Base-by-base conservation (phyloP, 345 rosid genomes). In the Lumnitzera racemosa region DNA sequence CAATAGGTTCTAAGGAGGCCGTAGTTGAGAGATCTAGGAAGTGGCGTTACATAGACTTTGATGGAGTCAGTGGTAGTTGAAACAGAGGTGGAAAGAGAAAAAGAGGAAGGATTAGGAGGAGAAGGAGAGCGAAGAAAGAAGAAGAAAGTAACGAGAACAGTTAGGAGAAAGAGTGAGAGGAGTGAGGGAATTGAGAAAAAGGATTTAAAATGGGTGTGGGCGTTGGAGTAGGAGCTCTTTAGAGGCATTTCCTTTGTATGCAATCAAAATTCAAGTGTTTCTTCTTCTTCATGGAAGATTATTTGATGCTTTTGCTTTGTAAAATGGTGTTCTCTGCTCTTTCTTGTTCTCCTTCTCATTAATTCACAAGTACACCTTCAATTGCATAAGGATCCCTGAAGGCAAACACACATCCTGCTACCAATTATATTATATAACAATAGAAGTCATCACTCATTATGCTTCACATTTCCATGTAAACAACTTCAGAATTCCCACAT, bases 1-100 rank as follows among this genome's bases (percentile, higher is more conserved):
- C 96, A 94, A 57, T 90, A 94, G 5, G 71, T 72, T 3, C 80
- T 77, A 50, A 90, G 83, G 62, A 90, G 90, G 69, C 84, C 95
- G 46, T 90, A 94, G 59, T 83, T 90, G 52, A 88, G 79, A 29
- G 97, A 83, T 78, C 96, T 79, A 16, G 99, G 97, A 56, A 94
- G 90, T 68, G 80, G 80, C 4, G 89, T 83, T 13, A 90, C 84
- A 53, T 67, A 85, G 77, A 94, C 95, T 15, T 82, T 86, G 83
- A 94, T 74, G 64, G 79, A 60, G 49, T 62, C 41, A 58, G 61
- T 65, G 23, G 70, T 58, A 17, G 23, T 24, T 43, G 10, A n/a
- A 41, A 56, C 8, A 48, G 64, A 25, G 31, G 15, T 27, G 15
- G 53, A 54, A 56, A 56, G 25, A 49, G 36, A 11, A 10, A 24